Evolutionary conservation across 768 basidiomycete genomes (phyloP).

Genomic region (Grammothele lineata): DNA sequence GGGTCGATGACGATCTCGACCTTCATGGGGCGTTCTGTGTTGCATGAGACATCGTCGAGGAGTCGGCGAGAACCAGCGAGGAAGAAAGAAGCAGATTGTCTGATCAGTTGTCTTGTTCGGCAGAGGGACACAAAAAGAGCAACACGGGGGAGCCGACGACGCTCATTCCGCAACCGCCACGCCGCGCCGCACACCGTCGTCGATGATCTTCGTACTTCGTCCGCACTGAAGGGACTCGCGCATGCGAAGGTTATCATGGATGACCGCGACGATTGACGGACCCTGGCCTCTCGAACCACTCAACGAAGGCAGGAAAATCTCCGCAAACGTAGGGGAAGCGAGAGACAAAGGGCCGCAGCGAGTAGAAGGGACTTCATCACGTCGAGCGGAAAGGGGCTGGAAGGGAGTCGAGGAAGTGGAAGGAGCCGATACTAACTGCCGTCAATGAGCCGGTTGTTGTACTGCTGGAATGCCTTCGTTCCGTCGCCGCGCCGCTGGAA

Average conservation of each 20-base stretch:
- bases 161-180: conserved; percentile 11
- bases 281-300: not conserved
- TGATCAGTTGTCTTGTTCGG: conserved; percentile 34
- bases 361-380: conserved; percentile 6
- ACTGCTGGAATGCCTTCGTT: conserved; percentile 86
- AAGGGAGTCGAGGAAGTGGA: conserved; percentile 26
- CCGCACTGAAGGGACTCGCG: conserved; percentile 4
- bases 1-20: conserved; percentile 96
- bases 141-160: conserved; percentile 6
- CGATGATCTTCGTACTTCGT: conserved; percentile 13
- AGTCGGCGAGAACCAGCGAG: conserved; percentile 22
- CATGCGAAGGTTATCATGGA: not conserved
- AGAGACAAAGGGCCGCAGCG: conserved; percentile 6
- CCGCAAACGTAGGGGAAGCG: not conserved
- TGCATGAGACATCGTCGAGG: conserved; percentile 17
- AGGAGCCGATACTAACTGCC: conserved; percentile 93
- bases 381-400: conserved; percentile 27
- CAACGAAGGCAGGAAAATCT: conserved; percentile 1
- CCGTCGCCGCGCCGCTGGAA: conserved; percentile 88
- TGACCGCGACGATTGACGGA: not conserved
- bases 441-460: conserved; percentile 99
- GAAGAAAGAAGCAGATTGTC: conserved; percentile 28
- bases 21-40: conserved; percentile 93
- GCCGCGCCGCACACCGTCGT: conserved; percentile 6
- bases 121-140: conserved; percentile 26